Conservation (phyloP, 2,329 filamentous ascomycete species). For the Chrysoporthe puriensis region DNA sequence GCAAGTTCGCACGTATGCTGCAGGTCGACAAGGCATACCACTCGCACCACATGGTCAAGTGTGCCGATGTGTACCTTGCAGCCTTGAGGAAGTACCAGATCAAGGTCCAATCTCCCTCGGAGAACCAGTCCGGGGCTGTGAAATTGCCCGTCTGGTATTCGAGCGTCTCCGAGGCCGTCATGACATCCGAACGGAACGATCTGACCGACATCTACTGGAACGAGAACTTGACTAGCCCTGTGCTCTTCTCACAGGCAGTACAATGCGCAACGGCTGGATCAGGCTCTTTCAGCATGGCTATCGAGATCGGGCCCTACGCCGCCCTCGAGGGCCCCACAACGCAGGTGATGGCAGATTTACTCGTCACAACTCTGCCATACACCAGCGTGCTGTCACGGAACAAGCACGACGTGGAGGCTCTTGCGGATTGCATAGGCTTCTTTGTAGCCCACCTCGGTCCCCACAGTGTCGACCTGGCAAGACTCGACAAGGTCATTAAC, state of each 20-base stretch:
- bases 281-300: slow-evolving; percentile 15
- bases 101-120: too few species aligned
- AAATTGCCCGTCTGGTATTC: neutral
- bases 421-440: slow-evolving; percentile 29
- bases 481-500: too few species aligned
- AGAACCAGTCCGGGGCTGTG: neutral
- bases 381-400: slow-evolving; percentile 30
- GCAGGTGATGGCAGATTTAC: slow-evolving; percentile 35
- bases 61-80: slow-evolving; percentile 27
- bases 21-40: slow-evolving; percentile 47
- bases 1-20: slow-evolving; percentile 38
- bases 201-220: slow-evolving; percentile 28
- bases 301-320: slow-evolving; percentile 42
- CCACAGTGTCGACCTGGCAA: too few species aligned
- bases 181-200: too few species aligned
- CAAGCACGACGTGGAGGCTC: slow-evolving; percentile 28
- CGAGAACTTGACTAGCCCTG: slow-evolving; percentile 31
- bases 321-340: slow-evolving; percentile 45
- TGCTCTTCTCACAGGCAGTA: slow-evolving; percentile 32
- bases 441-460: slow-evolving; percentile 23
- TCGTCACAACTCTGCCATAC: slow-evolving; percentile 32
- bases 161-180: neutral
- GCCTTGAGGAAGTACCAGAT: neutral
- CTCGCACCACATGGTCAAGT: slow-evolving; percentile 41
- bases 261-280: slow-evolving; percentile 17